Conservation (phyloP, 768 basidiomycete genomes). For the Suillus sp. region DNA sequence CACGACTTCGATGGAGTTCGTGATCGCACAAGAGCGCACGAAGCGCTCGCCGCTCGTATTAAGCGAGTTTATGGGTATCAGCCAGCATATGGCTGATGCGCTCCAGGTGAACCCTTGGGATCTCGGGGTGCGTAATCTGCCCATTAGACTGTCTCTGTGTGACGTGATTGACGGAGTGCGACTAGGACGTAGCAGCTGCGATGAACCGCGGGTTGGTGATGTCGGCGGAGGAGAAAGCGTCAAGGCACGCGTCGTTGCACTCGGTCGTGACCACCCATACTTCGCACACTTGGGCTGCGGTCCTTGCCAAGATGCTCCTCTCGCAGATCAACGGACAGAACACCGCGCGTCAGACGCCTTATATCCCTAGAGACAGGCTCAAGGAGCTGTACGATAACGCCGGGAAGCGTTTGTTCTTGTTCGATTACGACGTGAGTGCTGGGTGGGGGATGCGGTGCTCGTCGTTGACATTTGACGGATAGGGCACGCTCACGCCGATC, state of each 20-base stretch:
- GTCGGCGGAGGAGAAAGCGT: neutral
- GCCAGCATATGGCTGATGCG: conserved; percentile 87
- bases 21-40: conserved; percentile 87
- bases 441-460: neutral
- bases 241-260: conserved; percentile 74
- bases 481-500: conserved; percentile 97
- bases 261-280: conserved; percentile 91
- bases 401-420: conserved; percentile 85
- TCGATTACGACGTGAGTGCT: conserved; percentile 88
- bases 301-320: conserved; percentile 86
- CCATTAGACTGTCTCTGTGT: neutral
- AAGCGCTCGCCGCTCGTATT: conserved; percentile 86
- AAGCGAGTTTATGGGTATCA: conserved; percentile 98
- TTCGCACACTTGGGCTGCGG: conserved; percentile 91
- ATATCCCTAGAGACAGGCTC: conserved; percentile 66
- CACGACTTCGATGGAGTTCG: conserved; percentile 95
- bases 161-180: neutral
- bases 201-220: conserved; percentile 5
- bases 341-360: conserved; percentile 82
- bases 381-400: conserved; percentile 64
- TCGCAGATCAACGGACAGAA: conserved; percentile 78
- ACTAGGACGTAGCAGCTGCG: neutral
- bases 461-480: conserved; percentile 4
- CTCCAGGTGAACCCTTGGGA: conserved; percentile 97
- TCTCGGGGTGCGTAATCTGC: conserved; percentile 61